Conservation (phyloP, 2,329 filamentous ascomycete genomes). For the Sphaerulina vaccinii region DNA sequence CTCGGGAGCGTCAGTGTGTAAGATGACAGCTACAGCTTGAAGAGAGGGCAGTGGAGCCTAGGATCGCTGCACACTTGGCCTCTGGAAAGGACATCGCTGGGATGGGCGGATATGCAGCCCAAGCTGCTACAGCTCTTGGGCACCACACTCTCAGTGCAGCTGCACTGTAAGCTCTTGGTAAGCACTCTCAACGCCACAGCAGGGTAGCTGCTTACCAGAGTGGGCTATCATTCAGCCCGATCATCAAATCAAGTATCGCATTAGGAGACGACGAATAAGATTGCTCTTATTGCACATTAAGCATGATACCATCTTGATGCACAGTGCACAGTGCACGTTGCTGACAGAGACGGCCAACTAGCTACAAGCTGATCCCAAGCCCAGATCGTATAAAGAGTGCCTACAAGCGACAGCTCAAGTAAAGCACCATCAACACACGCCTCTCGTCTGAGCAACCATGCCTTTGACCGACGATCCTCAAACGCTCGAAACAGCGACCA, state of each 20-base stretch:
- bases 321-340: not conserved
- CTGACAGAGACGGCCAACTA: not conserved
- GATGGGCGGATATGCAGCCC: no score
- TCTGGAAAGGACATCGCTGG: no score
- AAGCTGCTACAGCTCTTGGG: not conserved
- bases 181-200: conserved; percentile 4
- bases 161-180: conserved; percentile 7
- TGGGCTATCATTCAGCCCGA: not conserved
- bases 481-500: conserved; percentile 23
- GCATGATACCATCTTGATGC: not conserved
- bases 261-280: not conserved
- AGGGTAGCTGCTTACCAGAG: conserved; percentile 1
- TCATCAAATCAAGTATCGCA: not conserved
- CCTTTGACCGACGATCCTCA: conserved; percentile 26
- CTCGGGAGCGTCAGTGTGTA: conserved; percentile 16
- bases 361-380: not conserved
- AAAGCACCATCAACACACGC: not conserved
- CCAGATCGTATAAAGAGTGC: not conserved
- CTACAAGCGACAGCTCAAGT: not conserved
- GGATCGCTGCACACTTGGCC: no score
- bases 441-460: conserved; percentile 17
- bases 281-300: not conserved
- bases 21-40: not conserved
- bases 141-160: not conserved
- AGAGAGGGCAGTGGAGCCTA: not conserved